These are phyloP conservation scores for Blastomyces silverae DNA, from an alignment of 2,329 filamentous ascomycete genomes.

Conservation along the genomic window DNA sequence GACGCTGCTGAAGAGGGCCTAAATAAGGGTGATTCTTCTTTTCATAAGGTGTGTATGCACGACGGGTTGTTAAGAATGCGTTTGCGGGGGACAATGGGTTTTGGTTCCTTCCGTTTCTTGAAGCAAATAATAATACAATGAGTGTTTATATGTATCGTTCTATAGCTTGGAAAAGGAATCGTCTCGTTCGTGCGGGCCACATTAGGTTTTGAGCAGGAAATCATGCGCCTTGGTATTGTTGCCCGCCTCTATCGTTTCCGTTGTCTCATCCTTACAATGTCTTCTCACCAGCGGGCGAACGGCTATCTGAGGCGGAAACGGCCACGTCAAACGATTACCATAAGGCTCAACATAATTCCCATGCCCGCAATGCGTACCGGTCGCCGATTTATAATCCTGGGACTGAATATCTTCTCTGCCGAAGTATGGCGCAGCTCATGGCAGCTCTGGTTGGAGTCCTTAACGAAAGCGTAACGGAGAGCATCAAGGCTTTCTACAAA, in stretches of 20 bases:
- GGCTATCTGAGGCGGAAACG: constrained; percentile 68
- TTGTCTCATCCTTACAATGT: constrained; percentile 2
- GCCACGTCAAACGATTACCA: constrained; percentile 69
- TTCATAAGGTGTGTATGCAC: constrained; percentile 58
- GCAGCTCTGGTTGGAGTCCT: constrained; percentile 78
- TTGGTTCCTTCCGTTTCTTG: background rate
- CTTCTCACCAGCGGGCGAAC: constrained; percentile 52
- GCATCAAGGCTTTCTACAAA: constrained; percentile 86
- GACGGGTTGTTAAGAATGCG: background rate
- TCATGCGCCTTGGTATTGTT: constrained; percentile 64
- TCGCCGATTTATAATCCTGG: constrained; percentile 71
- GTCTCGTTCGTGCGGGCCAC: constrained; percentile 79
- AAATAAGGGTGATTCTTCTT: constrained; percentile 68
- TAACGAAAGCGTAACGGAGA: constrained; percentile 88
- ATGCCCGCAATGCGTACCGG: constrained; percentile 46
- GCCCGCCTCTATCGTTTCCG: constrained; percentile 22
- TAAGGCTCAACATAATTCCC: constrained; percentile 59
- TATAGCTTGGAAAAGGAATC: constrained; percentile 67
- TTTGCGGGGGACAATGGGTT: constrained; percentile 11
- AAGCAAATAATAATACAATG: constrained; percentile 3
- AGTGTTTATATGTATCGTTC: constrained; percentile 1
- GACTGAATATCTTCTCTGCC: constrained; percentile 76
- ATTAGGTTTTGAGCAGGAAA: constrained; percentile 82
- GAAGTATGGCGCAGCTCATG: constrained; percentile 84
- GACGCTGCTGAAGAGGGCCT: constrained; percentile 71